Evolutionary conservation across 164 flowering plant genomes (phyloP), one percentile per base, ranked within the genome.

Genomic region (Nelumbo lutea): DNA sequence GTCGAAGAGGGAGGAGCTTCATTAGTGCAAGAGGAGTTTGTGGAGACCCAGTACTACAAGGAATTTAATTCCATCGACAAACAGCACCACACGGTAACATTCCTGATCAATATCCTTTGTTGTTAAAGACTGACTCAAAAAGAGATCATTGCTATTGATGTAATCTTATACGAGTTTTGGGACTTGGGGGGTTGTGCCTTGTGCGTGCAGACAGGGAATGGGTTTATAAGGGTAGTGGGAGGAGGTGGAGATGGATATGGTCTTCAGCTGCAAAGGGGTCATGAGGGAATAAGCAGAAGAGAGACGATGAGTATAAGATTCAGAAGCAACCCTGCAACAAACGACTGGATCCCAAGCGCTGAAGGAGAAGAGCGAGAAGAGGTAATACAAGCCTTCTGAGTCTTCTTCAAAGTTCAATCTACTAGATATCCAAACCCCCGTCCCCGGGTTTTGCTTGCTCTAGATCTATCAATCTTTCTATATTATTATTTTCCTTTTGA

Each of bases 21-120:
- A 0, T 13, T 4, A 44, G 79, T 66, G 72, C 67, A 77, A 38
- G 90, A 89, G 6, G 92, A 89, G 68, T 89, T 84, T 66, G 86
- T 83, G 72, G 90, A 89, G 79, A 89, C 95, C n/a, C 72, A 79
- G 13, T 89, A 87, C 68, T 89, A 88, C 80, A 79, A 68, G 61
- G 68, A 83, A 68, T 66, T 89, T 77, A 77, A 66, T 52, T 80
- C 88, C 27, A 76, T 89, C 48, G 89, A 85, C 72, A 89, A 88
- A 50, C 83, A 81, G 41, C 95, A 87, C 70, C 88, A 87, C 80
- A 83, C 83, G 80, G 95, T 87, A 46, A 1, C 27, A 50, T 3
- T 52, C 40, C 27, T 27, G 27, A 27, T 27, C 27, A 27, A 27
- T 27, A 0, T 27, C 27, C 27, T 27, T 27, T 27, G 27, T 27